phyloP scores from a whole-genome alignment of 2,329 filamentous ascomycete genomes.

The Ophiostoma pallidulum region DNA sequence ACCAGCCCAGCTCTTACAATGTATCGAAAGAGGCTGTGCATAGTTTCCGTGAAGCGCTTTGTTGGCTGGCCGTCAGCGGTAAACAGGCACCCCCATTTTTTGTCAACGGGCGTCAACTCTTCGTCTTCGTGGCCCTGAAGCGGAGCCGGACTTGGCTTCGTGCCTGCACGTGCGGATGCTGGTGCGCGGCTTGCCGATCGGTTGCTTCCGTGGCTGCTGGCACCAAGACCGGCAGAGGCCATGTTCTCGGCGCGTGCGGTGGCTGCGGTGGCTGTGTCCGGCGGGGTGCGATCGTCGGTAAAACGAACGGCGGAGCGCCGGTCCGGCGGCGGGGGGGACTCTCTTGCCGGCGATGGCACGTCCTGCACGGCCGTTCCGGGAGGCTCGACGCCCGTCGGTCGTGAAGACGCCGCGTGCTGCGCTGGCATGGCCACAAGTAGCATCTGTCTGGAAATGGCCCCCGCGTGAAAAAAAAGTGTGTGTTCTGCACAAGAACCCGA shows the following conservation, averaged over 20 bases:
- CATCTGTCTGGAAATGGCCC: too few relatives aligned
- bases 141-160: background rate
- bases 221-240: too few relatives aligned
- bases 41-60: constrained; percentile 56
- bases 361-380: too few relatives aligned
- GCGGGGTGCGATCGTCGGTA: background rate
- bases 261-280: background rate
- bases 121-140: background rate
- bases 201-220: background rate
- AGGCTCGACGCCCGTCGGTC: too few relatives aligned
- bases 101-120: constrained; percentile 13
- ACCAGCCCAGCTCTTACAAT: constrained; percentile 55
- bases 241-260: background rate
- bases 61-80: constrained; percentile 58
- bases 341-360: background rate
- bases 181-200: background rate
- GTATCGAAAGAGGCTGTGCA: constrained; percentile 64
- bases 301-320: constrained; percentile 7
- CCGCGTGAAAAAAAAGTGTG: too few relatives aligned
- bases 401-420: too few relatives aligned
- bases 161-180: background rate
- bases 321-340: background rate
- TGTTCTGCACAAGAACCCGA: too few relatives aligned
- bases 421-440: too few relatives aligned
- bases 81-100: constrained; percentile 63